Conservation (phyloP, 2,329 filamentous ascomycete species). For the Knufia petricola region DNA sequence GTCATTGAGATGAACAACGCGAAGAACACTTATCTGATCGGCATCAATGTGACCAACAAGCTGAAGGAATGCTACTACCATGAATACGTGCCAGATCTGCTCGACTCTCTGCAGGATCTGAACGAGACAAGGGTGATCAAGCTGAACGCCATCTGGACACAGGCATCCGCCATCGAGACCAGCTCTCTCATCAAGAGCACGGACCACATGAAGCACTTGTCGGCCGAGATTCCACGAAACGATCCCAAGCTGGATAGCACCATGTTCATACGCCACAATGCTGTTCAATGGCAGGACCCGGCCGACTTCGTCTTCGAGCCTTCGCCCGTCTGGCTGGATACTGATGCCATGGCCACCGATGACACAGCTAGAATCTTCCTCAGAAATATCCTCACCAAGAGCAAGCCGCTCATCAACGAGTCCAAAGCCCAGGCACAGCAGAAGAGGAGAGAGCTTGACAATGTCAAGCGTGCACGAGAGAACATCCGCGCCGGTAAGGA, state of each 20-base stretch:
- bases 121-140: conserved; percentile 79
- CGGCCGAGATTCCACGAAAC: conserved; percentile 77
- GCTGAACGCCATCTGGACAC: conserved; percentile 75
- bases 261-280: conserved; percentile 96
- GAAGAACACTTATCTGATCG: conserved; percentile 96
- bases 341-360: conserved; percentile 75
- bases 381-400: conserved; percentile 84
- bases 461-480: conserved; percentile 62
- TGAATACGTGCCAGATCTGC: conserved; percentile 85
- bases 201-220: conserved; percentile 61
- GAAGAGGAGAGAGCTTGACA: conserved; percentile 76
- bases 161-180: conserved; percentile 71
- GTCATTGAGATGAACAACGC: conserved; percentile 90
- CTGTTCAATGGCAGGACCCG: conserved; percentile 72
- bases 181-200: conserved; percentile 65
- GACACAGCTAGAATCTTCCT: conserved; percentile 82
- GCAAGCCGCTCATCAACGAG: conserved; percentile 72
- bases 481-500: conserved; percentile 73
- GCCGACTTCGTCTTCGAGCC: conserved; percentile 79
- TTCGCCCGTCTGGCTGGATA: conserved; percentile 94
- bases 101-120: conserved; percentile 85
- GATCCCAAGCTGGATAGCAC: conserved; percentile 83
- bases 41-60: conserved; percentile 94
- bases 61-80: conserved; percentile 97
- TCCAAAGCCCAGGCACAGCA: conserved; percentile 74